Conservation (phyloP, 345 rosid genomes). For the Pelargonium nanum region DNA sequence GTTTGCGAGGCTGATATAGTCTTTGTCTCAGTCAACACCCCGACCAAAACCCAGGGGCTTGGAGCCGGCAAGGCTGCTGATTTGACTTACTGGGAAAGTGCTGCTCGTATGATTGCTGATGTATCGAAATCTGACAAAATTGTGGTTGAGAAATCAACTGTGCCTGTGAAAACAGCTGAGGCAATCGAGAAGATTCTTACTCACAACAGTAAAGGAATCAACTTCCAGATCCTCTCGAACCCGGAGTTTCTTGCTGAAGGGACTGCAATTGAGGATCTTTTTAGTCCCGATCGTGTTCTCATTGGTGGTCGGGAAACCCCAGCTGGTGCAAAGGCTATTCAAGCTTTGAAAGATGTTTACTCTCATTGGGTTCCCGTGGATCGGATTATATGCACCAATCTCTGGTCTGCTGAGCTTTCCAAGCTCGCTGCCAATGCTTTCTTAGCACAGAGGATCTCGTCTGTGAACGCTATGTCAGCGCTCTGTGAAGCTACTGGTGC, state of each 20-base stretch:
- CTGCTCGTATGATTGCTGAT: slow-evolving; percentile 77
- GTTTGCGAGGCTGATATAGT: slow-evolving; percentile 67
- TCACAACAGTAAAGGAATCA: slow-evolving; percentile 74
- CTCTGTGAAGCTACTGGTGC: slow-evolving; percentile 83
- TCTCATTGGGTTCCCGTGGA: slow-evolving; percentile 79
- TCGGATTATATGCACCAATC: slow-evolving; percentile 57
- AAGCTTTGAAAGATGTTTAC: slow-evolving; percentile 60
- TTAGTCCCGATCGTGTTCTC: slow-evolving; percentile 67
- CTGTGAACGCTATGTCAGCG: slow-evolving; percentile 82
- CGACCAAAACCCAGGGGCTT: slow-evolving; percentile 67
- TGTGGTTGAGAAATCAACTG: slow-evolving; percentile 86
- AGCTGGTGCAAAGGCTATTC: slow-evolving; percentile 49
- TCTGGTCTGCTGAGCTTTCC: slow-evolving; percentile 89
- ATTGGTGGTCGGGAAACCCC: slow-evolving; percentile 79
- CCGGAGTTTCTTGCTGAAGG: slow-evolving; percentile 89
- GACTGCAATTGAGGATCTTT: slow-evolving; percentile 63
- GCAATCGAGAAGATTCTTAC: slow-evolving; percentile 69
- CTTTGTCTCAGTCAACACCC: slow-evolving; percentile 77
- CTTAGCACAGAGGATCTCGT: slow-evolving; percentile 78
- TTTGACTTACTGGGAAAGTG: slow-evolving; percentile 84
- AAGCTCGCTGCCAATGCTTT: slow-evolving; percentile 84
- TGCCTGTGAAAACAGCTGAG: slow-evolving; percentile 78
- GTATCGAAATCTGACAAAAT: slow-evolving; percentile 70
- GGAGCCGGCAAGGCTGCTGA: slow-evolving; percentile 90
- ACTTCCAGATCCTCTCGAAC: slow-evolving; percentile 76